Percentiles rank a stretch among this genome's conserved stretches.
Conservation (phyloP, 2,329 filamentous ascomycete genomes). For the Sarocladium oryzae region DNA sequence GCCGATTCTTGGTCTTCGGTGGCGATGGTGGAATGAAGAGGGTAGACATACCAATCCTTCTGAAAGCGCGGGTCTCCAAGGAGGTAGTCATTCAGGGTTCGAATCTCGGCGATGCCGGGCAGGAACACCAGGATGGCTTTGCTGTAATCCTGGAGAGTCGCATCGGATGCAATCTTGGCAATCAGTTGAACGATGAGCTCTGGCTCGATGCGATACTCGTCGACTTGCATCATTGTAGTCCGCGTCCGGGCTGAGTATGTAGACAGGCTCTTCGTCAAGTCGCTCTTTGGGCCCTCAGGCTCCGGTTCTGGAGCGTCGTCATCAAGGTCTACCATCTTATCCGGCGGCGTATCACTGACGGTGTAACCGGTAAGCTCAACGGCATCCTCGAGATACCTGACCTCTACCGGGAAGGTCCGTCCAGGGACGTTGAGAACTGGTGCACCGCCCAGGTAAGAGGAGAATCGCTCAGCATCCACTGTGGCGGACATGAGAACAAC, state of each 20-base stretch:
- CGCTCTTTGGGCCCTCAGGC: slow-evolving; percentile 44
- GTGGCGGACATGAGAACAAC: slow-evolving; percentile 97
- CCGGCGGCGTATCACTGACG: slow-evolving; percentile 33
- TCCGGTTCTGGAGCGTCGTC: slow-evolving; percentile 50
- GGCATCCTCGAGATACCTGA: slow-evolving; percentile 86
- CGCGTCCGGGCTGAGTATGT: slow-evolving; percentile 72
- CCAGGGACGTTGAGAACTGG: slow-evolving; percentile 88
- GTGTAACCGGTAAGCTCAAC: slow-evolving; percentile 78
- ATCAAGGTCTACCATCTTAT: slow-evolving; percentile 56
- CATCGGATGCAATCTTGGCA: slow-evolving; percentile 63
- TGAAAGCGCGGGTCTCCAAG: slow-evolving; percentile 69
- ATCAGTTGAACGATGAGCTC: slow-evolving; percentile 78
- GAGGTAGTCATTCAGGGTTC: slow-evolving; percentile 80
- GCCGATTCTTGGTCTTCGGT: slow-evolving; percentile 95
- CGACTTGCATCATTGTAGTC: slow-evolving; percentile 67
- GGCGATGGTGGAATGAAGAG: slow-evolving; percentile 88
- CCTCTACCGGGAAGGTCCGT: slow-evolving; percentile 85
- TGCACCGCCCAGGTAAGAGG: slow-evolving; percentile 76
- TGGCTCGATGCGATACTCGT: slow-evolving; percentile 90
- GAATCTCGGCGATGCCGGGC: slow-evolving; percentile 89
- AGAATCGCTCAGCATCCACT: slow-evolving; percentile 87
- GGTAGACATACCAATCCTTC: slow-evolving; percentile 76
- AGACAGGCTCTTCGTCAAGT: slow-evolving; percentile 58
- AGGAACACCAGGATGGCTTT: slow-evolving; percentile 92
- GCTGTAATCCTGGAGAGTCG: slow-evolving; percentile 64